Percentiles rank a stretch among this genome's conserved stretches.
Evolutionary conservation across 345 rosid genomes (phyloP).

Genomic region (Aurinia saxatilis): DNA sequence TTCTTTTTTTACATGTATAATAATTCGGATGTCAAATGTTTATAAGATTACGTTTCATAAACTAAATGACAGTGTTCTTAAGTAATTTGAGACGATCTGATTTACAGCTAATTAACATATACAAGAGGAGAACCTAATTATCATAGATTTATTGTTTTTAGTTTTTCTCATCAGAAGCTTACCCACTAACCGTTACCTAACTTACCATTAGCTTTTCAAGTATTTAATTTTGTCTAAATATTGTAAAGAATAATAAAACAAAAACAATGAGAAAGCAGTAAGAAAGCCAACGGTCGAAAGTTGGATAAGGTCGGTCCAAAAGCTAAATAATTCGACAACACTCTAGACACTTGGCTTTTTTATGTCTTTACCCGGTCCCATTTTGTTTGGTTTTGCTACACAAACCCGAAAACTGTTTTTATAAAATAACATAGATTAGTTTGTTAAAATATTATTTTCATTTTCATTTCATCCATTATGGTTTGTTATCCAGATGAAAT

Average conservation of each 20-base stretch:
- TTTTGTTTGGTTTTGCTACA: slow-evolving; percentile 3
- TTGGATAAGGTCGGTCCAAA: slow-evolving; percentile 30
- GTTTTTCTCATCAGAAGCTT: neutral
- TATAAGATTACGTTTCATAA: too few species aligned
- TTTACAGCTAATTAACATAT: too few species aligned
- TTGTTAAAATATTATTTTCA: too few species aligned
- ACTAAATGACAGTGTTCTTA: too few species aligned
- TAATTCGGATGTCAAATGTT: too few species aligned
- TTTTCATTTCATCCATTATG: too few species aligned
- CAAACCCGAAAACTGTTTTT: neutral
- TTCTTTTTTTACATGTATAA: too few species aligned
- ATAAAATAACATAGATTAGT: neutral
- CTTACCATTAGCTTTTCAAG: neutral
- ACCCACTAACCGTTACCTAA: slow-evolving; percentile 23
- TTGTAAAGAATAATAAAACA: neutral
- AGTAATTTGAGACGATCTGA: too few species aligned
- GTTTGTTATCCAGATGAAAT: too few species aligned
- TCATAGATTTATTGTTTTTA: neutral
- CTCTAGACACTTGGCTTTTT: slow-evolving; percentile 20
- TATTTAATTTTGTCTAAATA: neutral
- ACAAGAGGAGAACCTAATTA: too few species aligned
- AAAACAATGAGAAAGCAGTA: neutral
- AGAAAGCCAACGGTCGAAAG: slow-evolving; percentile 11
- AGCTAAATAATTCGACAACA: slow-evolving; percentile 16
- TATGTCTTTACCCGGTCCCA: slow-evolving; percentile 12